These are phyloP conservation scores for Xylariales sp. DNA, from an alignment of 2,329 filamentous ascomycete species.

Conservation along the genomic window DNA sequence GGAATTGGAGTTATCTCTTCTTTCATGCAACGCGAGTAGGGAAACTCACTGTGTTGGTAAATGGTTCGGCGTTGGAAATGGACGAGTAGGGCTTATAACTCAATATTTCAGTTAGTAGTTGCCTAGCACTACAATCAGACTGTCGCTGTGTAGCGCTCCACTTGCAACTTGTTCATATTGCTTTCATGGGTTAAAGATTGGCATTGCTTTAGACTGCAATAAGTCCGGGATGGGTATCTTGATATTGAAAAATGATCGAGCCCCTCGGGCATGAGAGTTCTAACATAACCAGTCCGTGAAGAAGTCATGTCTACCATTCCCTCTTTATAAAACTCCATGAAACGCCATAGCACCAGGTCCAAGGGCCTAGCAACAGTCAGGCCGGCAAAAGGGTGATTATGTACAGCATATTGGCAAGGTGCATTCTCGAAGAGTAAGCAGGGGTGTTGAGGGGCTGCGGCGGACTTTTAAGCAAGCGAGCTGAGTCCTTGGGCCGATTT, in stretches of 20 bases:
- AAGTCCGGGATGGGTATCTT: slow-evolving; percentile 37
- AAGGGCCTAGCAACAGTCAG: slow-evolving; percentile 21
- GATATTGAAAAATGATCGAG: slow-evolving; percentile 33
- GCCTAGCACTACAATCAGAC: slow-evolving; percentile 25
- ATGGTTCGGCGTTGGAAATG: slow-evolving; percentile 33
- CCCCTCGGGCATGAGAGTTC: slow-evolving; percentile 21
- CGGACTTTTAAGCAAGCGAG: slow-evolving; percentile 7
- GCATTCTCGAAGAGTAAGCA: slow-evolving; percentile 5
- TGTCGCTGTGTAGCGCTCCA: slow-evolving; percentile 8
- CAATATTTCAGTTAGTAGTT: slow-evolving; percentile 15
- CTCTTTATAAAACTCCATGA: slow-evolving; percentile 36
- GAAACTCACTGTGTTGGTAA: slow-evolving; percentile 22
- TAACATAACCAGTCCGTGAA: slow-evolving; percentile 32
- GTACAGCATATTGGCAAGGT: slow-evolving; percentile 21
- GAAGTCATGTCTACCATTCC: slow-evolving; percentile 33
- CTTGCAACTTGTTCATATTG: background rate
- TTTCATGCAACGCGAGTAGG: slow-evolving; percentile 6
- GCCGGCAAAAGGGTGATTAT: slow-evolving; percentile 5
- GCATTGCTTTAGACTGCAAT: background rate
- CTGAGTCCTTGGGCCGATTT: slow-evolving; percentile 4
- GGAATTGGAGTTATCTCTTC: background rate
- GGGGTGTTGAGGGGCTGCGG: background rate
- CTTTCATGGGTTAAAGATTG: background rate
- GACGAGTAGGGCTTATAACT: slow-evolving; percentile 12
- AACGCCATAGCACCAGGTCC: slow-evolving; percentile 32